phyloP scores from a whole-genome alignment of 768 basidiomycete genomes.

The Glaciozyma antarctica region DNA sequence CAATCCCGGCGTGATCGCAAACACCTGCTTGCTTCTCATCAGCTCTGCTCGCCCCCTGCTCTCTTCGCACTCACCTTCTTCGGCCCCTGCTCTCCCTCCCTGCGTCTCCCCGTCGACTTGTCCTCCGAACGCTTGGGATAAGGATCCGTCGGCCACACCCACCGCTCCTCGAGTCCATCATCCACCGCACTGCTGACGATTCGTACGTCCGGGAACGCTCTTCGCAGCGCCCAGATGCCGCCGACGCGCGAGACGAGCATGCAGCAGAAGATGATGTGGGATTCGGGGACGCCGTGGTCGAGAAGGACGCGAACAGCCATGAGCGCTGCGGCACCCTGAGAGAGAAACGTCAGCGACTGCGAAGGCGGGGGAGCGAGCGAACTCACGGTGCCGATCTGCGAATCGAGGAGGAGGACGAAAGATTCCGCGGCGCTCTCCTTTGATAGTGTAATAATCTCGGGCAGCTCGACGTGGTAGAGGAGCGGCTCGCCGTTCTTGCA shows the following conservation, averaged over 20 bases:
- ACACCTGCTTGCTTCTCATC: constrained; percentile 54
- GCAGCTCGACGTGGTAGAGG: constrained; percentile 71
- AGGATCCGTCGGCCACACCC: constrained; percentile 49
- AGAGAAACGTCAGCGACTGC: background rate
- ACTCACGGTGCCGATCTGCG: constrained; percentile 72
- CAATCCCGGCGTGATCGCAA: constrained; percentile 73
- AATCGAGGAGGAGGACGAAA: constrained; percentile 81
- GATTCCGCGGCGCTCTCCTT: constrained; percentile 56
- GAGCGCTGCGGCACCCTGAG: constrained; percentile 49
- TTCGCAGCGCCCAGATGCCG: constrained; percentile 63
- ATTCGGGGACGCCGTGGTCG: constrained; percentile 79
- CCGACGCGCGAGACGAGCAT: constrained; percentile 79
- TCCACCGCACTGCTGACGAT: constrained; percentile 80
- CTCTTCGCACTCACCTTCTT: constrained; percentile 42
- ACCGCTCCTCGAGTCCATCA: constrained; percentile 61
- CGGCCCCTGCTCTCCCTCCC: constrained; percentile 22
- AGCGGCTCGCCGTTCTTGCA: constrained; percentile 81
- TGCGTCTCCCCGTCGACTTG: constrained; percentile 43
- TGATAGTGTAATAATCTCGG: constrained; percentile 54
- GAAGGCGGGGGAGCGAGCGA: background rate
- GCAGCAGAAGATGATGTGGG: constrained; percentile 38
- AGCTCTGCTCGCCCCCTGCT: constrained; percentile 26
- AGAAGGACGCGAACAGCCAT: constrained; percentile 91
- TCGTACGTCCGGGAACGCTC: constrained; percentile 60
- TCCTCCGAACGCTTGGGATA: background rate